Conservation (phyloP, 1,284 basidiomycete genomes). For the Cerrena zonata region DNA sequence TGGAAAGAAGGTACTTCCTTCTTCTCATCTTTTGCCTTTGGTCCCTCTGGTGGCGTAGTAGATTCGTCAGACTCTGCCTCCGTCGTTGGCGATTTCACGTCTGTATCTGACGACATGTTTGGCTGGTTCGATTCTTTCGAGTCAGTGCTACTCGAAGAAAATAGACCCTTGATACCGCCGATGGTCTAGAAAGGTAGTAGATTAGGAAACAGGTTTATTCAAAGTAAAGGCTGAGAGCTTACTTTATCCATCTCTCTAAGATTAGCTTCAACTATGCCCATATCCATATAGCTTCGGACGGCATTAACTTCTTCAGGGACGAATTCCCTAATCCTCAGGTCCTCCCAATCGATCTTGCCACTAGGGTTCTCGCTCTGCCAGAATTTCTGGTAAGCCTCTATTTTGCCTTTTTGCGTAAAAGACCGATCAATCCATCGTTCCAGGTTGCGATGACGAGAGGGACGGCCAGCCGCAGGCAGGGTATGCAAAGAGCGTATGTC, state of each 20-base stretch:
- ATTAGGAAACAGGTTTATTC: too few relatives aligned
- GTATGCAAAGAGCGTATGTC: too few relatives aligned
- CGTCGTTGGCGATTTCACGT: not conserved
- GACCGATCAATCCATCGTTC: conserved; percentile 5
- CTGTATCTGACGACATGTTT: not conserved
- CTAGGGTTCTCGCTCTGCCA: conserved; percentile 2
- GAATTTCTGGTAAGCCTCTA: conserved; percentile 8
- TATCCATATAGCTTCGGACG: conserved; percentile 22
- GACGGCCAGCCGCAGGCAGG: too few relatives aligned
- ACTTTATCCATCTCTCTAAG: conserved; percentile 7
- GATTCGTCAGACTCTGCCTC: not conserved
- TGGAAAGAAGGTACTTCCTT: not conserved
- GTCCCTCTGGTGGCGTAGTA: not conserved
- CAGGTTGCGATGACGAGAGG: conserved; percentile 14
- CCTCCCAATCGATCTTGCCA: conserved; percentile 29
- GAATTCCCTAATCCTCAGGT: conserved; percentile 34
- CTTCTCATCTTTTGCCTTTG: not conserved
- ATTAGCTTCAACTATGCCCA: conserved; percentile 12
- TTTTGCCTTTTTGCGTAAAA: not conserved
- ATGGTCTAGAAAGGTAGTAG: not conserved
- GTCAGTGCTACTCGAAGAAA: not conserved
- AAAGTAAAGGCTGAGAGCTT: too few relatives aligned
- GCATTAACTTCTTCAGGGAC: conserved; percentile 25
- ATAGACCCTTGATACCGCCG: not conserved
- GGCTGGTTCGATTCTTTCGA: not conserved